Base-by-base conservation (phyloP, 225 moss, liverwort and hornwort species). In the Bryoerythrophyllum caledonicum region DNA sequence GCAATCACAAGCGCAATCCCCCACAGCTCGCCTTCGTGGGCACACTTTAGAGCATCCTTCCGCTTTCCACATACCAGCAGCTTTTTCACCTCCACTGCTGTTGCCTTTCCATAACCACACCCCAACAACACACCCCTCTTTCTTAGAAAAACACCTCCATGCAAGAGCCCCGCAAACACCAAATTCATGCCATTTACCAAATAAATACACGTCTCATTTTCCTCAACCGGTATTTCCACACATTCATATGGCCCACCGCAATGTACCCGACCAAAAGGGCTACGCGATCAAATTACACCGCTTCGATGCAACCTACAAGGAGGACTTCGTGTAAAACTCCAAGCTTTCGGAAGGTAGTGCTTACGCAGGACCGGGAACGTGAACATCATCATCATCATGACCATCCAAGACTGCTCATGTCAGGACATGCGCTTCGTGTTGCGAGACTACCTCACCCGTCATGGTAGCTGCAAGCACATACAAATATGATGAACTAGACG, bases 11-110 rank as follows among this genome's bases (percentile, higher is more conserved):
- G 91, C 34, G 95, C 94, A 70, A 90, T 80, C 57, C 95, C 93
- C 97, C 97, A 99, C 51, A 99, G 64, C 74, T 99, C 93, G 71
- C 97, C 97, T 70, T 90, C 85, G 78, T 86, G 85, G 60, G 97
- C 95, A 76, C 82, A 84, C 77, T 84, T 93, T 46, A 99, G 86
- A 10, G 97, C 97, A 82, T 99, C 97, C 68, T 90, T 93, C 58
- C 89, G 89, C 82, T 95, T 99, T 60, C 97, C 97, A 76, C 88
- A 83, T 26, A 95, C 91, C 68, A 99, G 74, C 53, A 95, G 83
- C 68, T 81, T 93, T 71, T 91, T 93, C 34, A 90, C 84, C 73
- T 95, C 97, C 72, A 85, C 26, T 30, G 95, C 94, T 76, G 95
- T 89, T 21, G 79, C 80, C 97, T 99, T 78, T 65, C 23, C 77